Conservation (phyloP, 2,329 filamentous ascomycete species). For the Hypoxylon sp. region DNA sequence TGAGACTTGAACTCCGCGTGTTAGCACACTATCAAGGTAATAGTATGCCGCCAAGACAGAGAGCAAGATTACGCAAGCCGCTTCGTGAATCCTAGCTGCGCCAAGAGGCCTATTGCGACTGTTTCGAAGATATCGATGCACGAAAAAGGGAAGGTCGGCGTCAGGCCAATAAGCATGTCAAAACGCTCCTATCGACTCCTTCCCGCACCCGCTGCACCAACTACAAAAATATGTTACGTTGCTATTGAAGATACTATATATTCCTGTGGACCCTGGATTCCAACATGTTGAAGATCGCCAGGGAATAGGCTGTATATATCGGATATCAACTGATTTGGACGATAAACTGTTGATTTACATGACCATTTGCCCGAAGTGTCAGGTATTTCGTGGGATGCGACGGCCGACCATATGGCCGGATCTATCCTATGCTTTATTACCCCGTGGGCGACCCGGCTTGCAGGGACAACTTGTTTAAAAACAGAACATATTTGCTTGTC, state of each 20-base stretch:
- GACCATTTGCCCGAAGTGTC: constrained; percentile 30
- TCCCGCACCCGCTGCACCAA: constrained; percentile 28
- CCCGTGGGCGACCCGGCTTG: constrained; percentile 26
- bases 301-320: constrained; percentile 39
- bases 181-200: constrained; percentile 26
- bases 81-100: constrained; percentile 27
- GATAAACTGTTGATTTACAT: constrained; percentile 29
- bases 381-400: constrained; percentile 15
- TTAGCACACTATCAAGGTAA: constrained; percentile 14
- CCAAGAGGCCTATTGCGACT: constrained; percentile 12
- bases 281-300: constrained; percentile 38
- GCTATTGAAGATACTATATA: constrained; percentile 41
- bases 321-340: constrained; percentile 25
- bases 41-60: constrained; percentile 25
- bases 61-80: constrained; percentile 35
- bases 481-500: constrained; percentile 15
- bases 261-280: constrained; percentile 33
- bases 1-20: constrained; percentile 6
- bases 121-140: constrained; percentile 38
- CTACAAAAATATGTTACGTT: constrained; percentile 37
- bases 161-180: constrained; percentile 23
- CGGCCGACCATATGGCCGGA: constrained; percentile 20
- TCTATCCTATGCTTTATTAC: constrained; percentile 27
- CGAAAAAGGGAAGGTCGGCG: constrained; percentile 36
- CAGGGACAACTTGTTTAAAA: constrained; percentile 24